Evolutionary conservation across 352 stramenopile genomes (phyloP).

Genomic region (Thalassiosira ordinaria): DNA sequence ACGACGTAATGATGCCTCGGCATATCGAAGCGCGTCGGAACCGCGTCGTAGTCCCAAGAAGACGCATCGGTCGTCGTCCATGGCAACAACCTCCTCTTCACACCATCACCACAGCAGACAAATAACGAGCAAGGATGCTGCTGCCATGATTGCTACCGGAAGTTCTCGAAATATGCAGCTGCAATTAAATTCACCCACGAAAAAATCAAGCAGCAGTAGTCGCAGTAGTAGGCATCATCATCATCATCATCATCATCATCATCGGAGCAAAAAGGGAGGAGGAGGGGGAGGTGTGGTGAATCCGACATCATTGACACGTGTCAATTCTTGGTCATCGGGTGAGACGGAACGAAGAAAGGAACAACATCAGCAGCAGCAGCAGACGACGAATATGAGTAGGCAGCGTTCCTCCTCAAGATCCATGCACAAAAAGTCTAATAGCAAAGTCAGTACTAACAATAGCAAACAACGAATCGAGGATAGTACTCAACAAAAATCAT

Average conservation of each 20-base stretch:
- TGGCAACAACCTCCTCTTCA: not conserved
- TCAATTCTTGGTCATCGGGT: conserved; percentile 5
- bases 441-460: too few relatives aligned
- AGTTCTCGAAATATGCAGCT: not conserved
- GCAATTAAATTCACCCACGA: not conserved
- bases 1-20: conserved; percentile 23
- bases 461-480: too few relatives aligned
- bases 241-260: not conserved
- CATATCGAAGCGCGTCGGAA: conserved; percentile 21
- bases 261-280: not conserved
- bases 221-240: not conserved
- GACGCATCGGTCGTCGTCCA: conserved; percentile 13
- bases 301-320: conserved; percentile 10
- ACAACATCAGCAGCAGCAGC: not conserved
- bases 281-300: too few relatives aligned
- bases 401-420: not conserved
- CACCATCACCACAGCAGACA: too few relatives aligned
- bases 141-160: not conserved
- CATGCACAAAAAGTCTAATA: conserved; percentile 1
- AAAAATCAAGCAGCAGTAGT: not conserved
- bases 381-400: not conserved
- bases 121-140: too few relatives aligned
- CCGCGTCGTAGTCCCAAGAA: conserved; percentile 1
- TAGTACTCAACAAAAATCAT: not conserved
- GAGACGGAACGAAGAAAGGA: not conserved